A percentile compares a stretch with the other conserved stretches of the same genome.
Conservation (phyloP, 2,329 filamentous ascomycete species). For the Cytospora piceae region DNA sequence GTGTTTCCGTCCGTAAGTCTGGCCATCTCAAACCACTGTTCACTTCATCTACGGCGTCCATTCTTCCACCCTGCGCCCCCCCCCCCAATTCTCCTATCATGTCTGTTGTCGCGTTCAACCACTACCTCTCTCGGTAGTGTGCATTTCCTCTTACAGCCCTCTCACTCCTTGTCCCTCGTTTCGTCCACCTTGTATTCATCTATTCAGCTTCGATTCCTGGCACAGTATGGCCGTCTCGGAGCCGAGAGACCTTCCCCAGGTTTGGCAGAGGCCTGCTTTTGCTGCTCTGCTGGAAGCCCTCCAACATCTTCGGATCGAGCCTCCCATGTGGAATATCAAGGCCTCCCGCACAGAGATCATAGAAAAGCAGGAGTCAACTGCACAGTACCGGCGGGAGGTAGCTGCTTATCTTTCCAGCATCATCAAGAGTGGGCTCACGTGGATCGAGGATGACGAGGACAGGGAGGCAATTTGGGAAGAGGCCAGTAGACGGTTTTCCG, state of each 20-base stretch:
- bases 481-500: conserved; percentile 78
- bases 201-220: background rate
- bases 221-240: conserved; percentile 40
- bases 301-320: conserved; percentile 66
- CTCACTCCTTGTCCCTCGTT: background rate
- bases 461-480: conserved; percentile 75
- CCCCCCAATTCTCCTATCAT: background rate
- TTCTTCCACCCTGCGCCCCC: too few relatives aligned
- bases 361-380: conserved; percentile 47
- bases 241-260: conserved; percentile 72
- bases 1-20: background rate
- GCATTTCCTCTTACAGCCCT: conserved; percentile 1
- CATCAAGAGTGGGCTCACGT: conserved; percentile 67
- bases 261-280: conserved; percentile 75
- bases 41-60: background rate
- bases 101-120: conserved; percentile 13
- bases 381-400: conserved; percentile 54
- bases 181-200: background rate
- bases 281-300: conserved; percentile 67
- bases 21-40: background rate
- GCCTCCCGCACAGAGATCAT: conserved; percentile 47
- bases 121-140: conserved; percentile 24
- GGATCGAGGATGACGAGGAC: conserved; percentile 69
- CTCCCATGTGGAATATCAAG: conserved; percentile 67
- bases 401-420: conserved; percentile 71